A percentile compares a stretch with the other conserved stretches of the same genome.
These are phyloP conservation scores for Incumbomyces lentus DNA, from an alignment of 2,329 filamentous ascomycete species.

Conservation along the genomic window DNA sequence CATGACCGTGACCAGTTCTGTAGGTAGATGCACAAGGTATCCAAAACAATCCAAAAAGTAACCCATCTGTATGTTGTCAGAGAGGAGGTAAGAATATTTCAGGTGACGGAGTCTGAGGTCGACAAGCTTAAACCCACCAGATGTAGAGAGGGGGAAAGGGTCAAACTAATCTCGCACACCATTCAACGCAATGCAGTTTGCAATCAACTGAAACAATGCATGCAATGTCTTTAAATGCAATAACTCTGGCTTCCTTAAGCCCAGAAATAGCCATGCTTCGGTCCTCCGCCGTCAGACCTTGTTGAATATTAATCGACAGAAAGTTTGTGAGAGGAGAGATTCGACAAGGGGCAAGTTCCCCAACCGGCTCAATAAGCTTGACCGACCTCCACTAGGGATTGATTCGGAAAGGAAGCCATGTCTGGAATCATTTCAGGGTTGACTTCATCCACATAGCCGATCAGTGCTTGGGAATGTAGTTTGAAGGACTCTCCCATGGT, in stretches of 20 bases:
- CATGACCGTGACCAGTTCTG: not conserved
- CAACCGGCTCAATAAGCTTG: conserved; percentile 1
- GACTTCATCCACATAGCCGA: conserved; percentile 79
- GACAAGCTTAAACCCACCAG: not conserved
- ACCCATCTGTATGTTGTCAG: too few species aligned
- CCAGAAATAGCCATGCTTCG: not conserved
- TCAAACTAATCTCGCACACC: not conserved
- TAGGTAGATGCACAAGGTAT: conserved; percentile 8
- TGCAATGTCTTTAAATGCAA: not conserved
- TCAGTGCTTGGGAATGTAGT: conserved; percentile 84
- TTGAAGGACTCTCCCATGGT: conserved; percentile 98
- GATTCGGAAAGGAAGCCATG: not conserved
- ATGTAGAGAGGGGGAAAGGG: not conserved
- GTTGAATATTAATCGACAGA: not conserved
- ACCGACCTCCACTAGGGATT: conserved; percentile 6
- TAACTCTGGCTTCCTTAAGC: not conserved
- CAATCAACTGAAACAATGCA: not conserved
- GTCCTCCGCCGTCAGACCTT: conserved; percentile 1
- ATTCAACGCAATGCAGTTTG: conserved; percentile 2
- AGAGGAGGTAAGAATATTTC: not conserved
- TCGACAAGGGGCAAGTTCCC: not conserved
- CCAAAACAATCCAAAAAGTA: not conserved
- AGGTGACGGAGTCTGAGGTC: not conserved
- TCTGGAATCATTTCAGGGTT: conserved; percentile 5
- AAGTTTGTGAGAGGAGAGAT: not conserved